phyloP scores from a whole-genome alignment of 2,329 filamentous ascomycete genomes.

The Fusarium veterinarium region DNA sequence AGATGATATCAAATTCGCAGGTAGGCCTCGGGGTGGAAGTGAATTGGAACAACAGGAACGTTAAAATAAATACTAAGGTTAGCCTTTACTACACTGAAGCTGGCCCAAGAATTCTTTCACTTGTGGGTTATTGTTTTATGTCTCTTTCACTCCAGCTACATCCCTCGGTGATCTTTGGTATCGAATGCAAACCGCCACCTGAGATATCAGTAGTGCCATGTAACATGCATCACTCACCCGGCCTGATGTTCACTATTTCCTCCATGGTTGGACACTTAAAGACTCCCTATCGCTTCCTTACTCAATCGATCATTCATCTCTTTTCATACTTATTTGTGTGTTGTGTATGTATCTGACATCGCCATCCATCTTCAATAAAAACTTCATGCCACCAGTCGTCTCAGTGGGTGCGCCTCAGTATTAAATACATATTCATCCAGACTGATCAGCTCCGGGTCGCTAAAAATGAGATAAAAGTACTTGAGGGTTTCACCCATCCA shows the following conservation, averaged over 20 bases:
- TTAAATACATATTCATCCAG: constrained; percentile 45
- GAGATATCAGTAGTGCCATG: background rate
- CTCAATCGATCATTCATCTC: background rate
- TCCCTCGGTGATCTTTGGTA: background rate
- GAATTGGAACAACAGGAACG: background rate
- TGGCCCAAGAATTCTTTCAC: background rate
- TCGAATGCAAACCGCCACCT: background rate
- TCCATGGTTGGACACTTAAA: background rate
- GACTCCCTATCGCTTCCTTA: background rate
- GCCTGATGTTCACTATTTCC: background rate
- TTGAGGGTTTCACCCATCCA: constrained; percentile 48
- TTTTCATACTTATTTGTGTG: background rate
- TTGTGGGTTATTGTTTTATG: background rate
- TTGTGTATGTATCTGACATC: background rate
- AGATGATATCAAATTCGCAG: background rate
- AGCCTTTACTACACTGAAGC: background rate
- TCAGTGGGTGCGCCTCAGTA: constrained; percentile 42
- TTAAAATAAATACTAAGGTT: background rate
- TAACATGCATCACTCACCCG: too few relatives aligned
- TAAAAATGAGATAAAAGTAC: constrained; percentile 46
- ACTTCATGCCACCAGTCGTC: constrained; percentile 20
- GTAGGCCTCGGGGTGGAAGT: background rate
- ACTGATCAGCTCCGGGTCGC: constrained; percentile 58
- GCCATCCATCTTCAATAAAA: background rate
- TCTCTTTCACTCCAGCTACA: background rate